These are phyloP conservation scores for Lanmaoa pseudosensibilis DNA, from an alignment of 768 basidiomycete genomes.

Conservation along the genomic window DNA sequence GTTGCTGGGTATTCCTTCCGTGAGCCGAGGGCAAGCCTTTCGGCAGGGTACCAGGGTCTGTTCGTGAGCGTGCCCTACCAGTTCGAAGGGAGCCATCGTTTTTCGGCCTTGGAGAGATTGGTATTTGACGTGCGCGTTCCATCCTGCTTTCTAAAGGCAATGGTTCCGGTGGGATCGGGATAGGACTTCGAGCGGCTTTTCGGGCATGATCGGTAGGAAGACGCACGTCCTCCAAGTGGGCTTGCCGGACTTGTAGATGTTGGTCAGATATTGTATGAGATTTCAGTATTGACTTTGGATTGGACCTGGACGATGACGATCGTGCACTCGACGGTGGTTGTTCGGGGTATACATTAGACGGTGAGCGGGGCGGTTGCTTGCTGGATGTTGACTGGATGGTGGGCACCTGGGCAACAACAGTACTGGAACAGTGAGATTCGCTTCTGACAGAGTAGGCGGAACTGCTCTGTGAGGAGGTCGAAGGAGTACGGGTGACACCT, in stretches of 20 bases:
- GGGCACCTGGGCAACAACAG: not conserved
- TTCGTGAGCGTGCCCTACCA: constrained; percentile 31
- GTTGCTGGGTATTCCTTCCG: constrained; percentile 8
- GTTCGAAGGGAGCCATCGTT: constrained; percentile 15
- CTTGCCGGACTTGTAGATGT: constrained; percentile 13
- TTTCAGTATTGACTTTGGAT: constrained; percentile 35
- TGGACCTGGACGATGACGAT: constrained; percentile 27
- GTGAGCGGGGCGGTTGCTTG: constrained; percentile 11
- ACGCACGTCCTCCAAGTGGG: constrained; percentile 10
- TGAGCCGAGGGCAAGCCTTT: constrained; percentile 8
- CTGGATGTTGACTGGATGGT: not conserved
- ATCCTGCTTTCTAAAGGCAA: not conserved
- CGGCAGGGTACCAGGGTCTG: constrained; percentile 26
- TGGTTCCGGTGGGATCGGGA: constrained; percentile 13
- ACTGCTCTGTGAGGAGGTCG: constrained; percentile 20
- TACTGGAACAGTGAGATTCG: not conserved
- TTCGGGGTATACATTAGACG: constrained; percentile 10
- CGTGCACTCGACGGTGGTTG: constrained; percentile 13
- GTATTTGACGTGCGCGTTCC: constrained; percentile 8
- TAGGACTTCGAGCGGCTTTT: constrained; percentile 9
- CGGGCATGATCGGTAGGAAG: constrained; percentile 8
- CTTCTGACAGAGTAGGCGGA: constrained; percentile 12
- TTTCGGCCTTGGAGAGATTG: constrained; percentile 10
- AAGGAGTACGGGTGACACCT: constrained; percentile 15
- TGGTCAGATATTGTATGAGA: constrained; percentile 21